These are phyloP conservation scores for Phytophthora sp. DNA, from an alignment of 352 stramenopile species.

Conservation along the genomic window DNA sequence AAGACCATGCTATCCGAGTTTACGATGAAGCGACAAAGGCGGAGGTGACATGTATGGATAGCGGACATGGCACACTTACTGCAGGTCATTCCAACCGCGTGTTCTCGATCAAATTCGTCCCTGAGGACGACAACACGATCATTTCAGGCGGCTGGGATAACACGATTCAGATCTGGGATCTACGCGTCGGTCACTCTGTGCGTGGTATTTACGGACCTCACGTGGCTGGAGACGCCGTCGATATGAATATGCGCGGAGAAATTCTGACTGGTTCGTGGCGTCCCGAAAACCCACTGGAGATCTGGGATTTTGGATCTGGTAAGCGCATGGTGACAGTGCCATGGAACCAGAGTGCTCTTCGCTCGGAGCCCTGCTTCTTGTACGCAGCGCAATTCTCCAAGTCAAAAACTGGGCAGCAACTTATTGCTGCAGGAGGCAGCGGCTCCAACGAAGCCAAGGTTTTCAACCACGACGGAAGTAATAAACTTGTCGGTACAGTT, in stretches of 20 bases:
- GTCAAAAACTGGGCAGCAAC: conserved; percentile 51
- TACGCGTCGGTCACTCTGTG: conserved; percentile 85
- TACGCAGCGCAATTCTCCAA: conserved; percentile 91
- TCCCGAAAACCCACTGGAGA: conserved; percentile 88
- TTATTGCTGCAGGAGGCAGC: conserved; percentile 88
- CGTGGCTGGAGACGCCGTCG: conserved; percentile 78
- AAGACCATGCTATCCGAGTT: conserved; percentile 84
- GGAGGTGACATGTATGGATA: conserved; percentile 72
- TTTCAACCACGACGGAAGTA: conserved; percentile 79
- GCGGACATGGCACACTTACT: conserved; percentile 64
- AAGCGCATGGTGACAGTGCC: conserved; percentile 78
- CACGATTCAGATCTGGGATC: conserved; percentile 93
- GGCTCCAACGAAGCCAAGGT: conserved; percentile 92
- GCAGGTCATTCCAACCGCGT: conserved; percentile 92
- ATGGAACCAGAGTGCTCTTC: conserved; percentile 87
- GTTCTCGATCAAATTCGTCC: conserved; percentile 91
- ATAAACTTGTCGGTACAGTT: conserved; percentile 86
- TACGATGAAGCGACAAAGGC: conserved; percentile 92
- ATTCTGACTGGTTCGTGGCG: conserved; percentile 93
- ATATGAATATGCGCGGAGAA: conserved; percentile 74
- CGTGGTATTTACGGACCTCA: conserved; percentile 92
- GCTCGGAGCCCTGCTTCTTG: conserved; percentile 85
- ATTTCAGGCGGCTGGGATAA: conserved; percentile 93
- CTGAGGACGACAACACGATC: conserved; percentile 80
- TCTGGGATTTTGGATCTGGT: conserved; percentile 91